These are phyloP conservation scores for Lachancea fermentati DNA, from an alignment of 805 yeast genomes.

Conservation along the genomic window DNA sequence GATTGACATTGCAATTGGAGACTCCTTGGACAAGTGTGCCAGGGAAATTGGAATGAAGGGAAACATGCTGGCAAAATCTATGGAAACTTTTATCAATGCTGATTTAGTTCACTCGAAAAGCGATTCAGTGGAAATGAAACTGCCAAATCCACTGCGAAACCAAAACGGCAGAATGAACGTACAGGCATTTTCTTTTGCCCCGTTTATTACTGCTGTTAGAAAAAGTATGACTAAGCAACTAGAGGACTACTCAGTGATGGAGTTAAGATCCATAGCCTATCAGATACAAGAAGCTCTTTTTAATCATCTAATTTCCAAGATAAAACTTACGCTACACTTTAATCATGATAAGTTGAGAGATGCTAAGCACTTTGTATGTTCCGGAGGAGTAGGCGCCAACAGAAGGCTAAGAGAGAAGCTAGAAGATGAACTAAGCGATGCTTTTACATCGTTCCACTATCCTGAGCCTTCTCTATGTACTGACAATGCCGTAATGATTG, in stretches of 20 bases:
- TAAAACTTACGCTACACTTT: slow-evolving; percentile 41
- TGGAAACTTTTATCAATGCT: slow-evolving; percentile 50
- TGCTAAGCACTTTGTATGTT: slow-evolving; percentile 59
- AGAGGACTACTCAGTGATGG: slow-evolving; percentile 14
- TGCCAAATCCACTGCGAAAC: slow-evolving; percentile 51
- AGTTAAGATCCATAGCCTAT: slow-evolving; percentile 45
- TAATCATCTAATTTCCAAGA: slow-evolving; percentile 63
- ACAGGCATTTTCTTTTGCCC: slow-evolving; percentile 68
- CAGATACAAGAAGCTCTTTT: slow-evolving; percentile 63
- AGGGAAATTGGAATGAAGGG: slow-evolving; percentile 76
- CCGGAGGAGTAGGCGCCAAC: slow-evolving; percentile 96
- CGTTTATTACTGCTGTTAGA: slow-evolving; percentile 57
- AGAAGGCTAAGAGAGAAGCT: slow-evolving; percentile 46
- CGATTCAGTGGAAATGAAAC: slow-evolving; percentile 11
- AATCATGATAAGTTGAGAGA: slow-evolving; percentile 37
- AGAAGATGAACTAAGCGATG: slow-evolving; percentile 31
- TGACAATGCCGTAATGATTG: slow-evolving; percentile 96
- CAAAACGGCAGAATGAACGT: slow-evolving; percentile 41
- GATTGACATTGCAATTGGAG: slow-evolving; percentile 87
- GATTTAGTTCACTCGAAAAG: slow-evolving; percentile 5
- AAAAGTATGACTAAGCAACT: slow-evolving; percentile 13
- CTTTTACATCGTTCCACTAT: slow-evolving; percentile 45
- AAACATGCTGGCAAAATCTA: slow-evolving; percentile 77
- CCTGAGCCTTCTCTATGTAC: slow-evolving; percentile 76
- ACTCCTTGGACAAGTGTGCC: slow-evolving; percentile 89